A percentile compares a stretch with the other conserved stretches of the same genome.
Conservation (phyloP, 371 early-diverging fungal genomes). For the Mucor racemosus region DNA sequence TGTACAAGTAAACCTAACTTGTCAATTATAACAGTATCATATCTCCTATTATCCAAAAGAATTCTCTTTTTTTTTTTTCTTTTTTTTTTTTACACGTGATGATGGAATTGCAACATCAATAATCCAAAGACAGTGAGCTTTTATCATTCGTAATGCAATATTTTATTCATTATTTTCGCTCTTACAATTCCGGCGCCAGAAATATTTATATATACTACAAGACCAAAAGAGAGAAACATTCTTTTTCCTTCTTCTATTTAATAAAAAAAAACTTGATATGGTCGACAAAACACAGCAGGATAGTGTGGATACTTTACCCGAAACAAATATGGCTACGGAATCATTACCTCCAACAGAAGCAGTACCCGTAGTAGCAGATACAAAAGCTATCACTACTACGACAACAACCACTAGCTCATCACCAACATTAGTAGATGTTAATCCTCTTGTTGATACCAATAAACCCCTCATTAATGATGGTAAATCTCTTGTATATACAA, state of each 20-base stretch:
- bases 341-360: not conserved
- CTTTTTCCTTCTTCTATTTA: not conserved
- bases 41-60: no score
- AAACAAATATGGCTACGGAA: not conserved
- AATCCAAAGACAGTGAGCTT: no score
- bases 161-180: not conserved
- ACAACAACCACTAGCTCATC: not conserved
- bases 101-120: not conserved
- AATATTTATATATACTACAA: not conserved
- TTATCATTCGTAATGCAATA: not conserved
- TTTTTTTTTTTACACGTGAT: not conserved
- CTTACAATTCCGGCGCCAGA: not conserved
- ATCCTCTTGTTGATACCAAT: not conserved
- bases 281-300: not conserved
- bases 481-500: not conserved
- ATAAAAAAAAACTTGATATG: not conserved
- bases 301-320: not conserved
- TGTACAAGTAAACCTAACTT: no score
- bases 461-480: slow-evolving; percentile 7
- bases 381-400: not conserved
- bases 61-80: no score
- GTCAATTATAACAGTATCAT: no score
- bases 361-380: not conserved
- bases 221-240: not conserved
- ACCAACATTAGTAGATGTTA: not conserved